A percentile compares a stretch with the other conserved stretches of the same genome.
Conservation (phyloP, 148 eudicot genomes). For the Rhododendron mucronatum region DNA sequence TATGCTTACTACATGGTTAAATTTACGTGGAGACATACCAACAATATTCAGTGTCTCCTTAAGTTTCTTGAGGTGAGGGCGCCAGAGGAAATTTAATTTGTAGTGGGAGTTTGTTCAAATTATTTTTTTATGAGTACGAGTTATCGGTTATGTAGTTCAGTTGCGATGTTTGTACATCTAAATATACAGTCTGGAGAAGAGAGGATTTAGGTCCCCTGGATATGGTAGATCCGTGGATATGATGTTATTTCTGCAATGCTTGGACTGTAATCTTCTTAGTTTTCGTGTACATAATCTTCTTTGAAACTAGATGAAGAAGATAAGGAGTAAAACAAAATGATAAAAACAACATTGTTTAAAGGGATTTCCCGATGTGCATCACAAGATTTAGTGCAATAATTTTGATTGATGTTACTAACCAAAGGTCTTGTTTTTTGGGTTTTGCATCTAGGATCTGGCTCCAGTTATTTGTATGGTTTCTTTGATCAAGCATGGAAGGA, state of each 20-base stretch:
- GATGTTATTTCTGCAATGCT: neutral
- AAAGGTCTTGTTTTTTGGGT: neutral
- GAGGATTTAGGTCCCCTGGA: neutral
- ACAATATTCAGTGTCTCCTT: neutral
- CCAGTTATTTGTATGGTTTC: conserved; percentile 79
- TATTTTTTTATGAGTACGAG: neutral
- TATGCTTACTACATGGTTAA: neutral
- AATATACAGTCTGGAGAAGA: neutral
- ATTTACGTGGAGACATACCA: neutral
- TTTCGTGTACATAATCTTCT: neutral
- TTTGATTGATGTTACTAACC: neutral
- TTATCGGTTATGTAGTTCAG: neutral
- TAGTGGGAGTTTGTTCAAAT: neutral
- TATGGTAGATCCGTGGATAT: neutral
- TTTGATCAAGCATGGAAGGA: conserved; percentile 86
- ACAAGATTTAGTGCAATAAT: neutral
- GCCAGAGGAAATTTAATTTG: neutral
- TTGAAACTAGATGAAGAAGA: too few species aligned
- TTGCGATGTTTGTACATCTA: neutral
- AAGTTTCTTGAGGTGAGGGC: neutral
- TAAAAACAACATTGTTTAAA: neutral
- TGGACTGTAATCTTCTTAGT: neutral
- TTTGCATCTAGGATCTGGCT: conserved; percentile 65
- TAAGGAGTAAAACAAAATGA: too few species aligned
- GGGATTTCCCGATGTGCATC: neutral